Conservation (phyloP, 768 basidiomycete species). For the Boletus fagicola region DNA sequence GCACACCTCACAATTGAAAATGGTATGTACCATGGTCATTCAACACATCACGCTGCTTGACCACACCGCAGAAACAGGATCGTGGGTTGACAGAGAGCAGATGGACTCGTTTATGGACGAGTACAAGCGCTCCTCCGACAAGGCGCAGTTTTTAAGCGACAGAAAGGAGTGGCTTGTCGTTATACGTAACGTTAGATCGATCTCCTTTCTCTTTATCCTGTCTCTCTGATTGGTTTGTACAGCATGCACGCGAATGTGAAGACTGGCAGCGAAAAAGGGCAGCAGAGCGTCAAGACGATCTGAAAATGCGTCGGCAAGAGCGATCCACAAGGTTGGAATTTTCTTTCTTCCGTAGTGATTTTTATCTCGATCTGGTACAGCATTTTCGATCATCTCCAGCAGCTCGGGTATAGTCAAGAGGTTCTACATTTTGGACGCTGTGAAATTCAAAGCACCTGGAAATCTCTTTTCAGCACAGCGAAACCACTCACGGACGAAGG, state of each 20-base stretch:
- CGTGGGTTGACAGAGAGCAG: constrained; percentile 11
- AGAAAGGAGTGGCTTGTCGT: neutral
- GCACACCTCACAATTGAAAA: neutral
- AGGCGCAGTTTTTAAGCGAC: neutral
- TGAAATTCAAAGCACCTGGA: neutral
- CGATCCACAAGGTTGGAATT: neutral
- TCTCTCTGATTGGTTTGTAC: neutral
- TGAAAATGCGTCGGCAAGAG: neutral
- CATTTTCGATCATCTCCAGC: constrained; percentile 5
- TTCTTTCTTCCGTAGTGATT: neutral
- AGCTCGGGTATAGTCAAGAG: constrained; percentile 9
- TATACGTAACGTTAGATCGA: constrained; percentile 1
- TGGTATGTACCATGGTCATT: neutral
- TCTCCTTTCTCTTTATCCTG: neutral
- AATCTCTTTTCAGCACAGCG: neutral
- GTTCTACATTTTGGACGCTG: neutral
- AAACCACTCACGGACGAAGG: constrained; percentile 14
- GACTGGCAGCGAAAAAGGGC: neutral
- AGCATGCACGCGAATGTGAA: constrained; percentile 10
- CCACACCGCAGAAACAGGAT: neutral
- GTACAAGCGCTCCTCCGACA: constrained; percentile 1
- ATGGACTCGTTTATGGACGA: constrained; percentile 9
- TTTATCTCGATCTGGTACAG: neutral
- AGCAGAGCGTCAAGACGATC: neutral
- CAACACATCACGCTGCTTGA: neutral